Evolutionary conservation across 2,329 filamentous ascomycete genomes (phyloP), one percentile per base, ranked within the genome.

Genomic region (Penicillium fuscoglaucum): DNA sequence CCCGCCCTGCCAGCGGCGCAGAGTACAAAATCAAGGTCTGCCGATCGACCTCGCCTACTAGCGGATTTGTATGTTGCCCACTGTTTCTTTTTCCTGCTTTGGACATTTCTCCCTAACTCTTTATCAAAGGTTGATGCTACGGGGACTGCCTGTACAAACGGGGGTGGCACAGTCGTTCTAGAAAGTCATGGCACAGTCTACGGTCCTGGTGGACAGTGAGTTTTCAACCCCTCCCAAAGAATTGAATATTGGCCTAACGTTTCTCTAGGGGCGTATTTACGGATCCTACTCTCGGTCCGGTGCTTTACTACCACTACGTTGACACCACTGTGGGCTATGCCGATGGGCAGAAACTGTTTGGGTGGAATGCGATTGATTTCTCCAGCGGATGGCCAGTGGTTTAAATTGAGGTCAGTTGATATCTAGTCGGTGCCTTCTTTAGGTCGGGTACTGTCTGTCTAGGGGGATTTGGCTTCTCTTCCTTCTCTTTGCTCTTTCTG

Each of bases 21-120:
- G 87, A 89, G 72, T 90, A 90, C 71, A 83, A 83, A 69, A 86
- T 89, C 69, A 82, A 82, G 66, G 85, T 87, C 28, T 89, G 87
- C 74, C 76, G 85, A n/a, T 84, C 82, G 4, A 76, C 71, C 1
- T 78, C 73, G 7, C 78, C 81, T 5, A 83, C 77, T 0, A 79
- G 84, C 0, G 76, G 76, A 1, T 90, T 85, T 66, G 83, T 82
- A 64, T 65, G 72, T 66, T 15, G 31, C 19, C 29, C 13, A n/a
- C 15, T 10, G 7, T 28, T 48, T 12, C 1, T 57, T 12, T 3
- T 57, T 37, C 1, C 10, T 45, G n/a, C 26, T 29, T 29, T 21
- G 2, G 8, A 15, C 15, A 33, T 26, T 41, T 3, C 12, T 0
- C 2, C 17, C 19, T 53, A 12, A 37, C n/a, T 19, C 6, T 40